These are phyloP conservation scores for Cercophora newfieldiana DNA, from an alignment of 495 filamentous ascomycete genomes.

Conservation along the genomic window DNA sequence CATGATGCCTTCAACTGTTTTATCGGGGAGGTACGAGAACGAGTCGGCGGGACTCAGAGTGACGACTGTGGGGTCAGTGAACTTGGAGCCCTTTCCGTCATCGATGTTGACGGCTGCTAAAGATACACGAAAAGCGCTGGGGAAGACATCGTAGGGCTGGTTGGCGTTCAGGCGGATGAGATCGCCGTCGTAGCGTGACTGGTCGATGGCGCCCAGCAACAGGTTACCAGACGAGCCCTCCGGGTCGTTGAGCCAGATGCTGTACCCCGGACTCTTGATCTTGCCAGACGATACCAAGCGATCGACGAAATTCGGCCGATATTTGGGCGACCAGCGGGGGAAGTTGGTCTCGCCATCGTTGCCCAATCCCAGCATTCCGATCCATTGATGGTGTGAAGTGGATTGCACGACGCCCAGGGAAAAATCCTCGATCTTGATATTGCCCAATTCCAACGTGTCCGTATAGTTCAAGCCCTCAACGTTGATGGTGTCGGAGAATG, in stretches of 20 bases:
- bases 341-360: slow-evolving; percentile 17
- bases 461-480: slow-evolving; percentile 55
- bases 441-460: slow-evolving; percentile 67
- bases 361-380: slow-evolving; percentile 79
- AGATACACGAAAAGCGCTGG: slow-evolving; percentile 62
- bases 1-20: slow-evolving; percentile 58
- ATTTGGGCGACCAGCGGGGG: slow-evolving; percentile 11
- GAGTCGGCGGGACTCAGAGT: slow-evolving; percentile 60
- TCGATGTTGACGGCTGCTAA: slow-evolving; percentile 49
- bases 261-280: slow-evolving; percentile 75
- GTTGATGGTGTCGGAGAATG: slow-evolving; percentile 17
- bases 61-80: slow-evolving; percentile 11
- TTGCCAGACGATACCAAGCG: slow-evolving; percentile 62
- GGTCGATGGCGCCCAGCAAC: slow-evolving; percentile 82
- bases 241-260: slow-evolving; percentile 72
- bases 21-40: slow-evolving; percentile 70
- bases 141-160: slow-evolving; percentile 31
- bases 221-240: slow-evolving; percentile 66
- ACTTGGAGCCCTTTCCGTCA: slow-evolving; percentile 50
- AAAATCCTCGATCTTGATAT: slow-evolving; percentile 57
- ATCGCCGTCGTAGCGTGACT: slow-evolving; percentile 65
- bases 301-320: slow-evolving; percentile 59
- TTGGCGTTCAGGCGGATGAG: slow-evolving; percentile 59
- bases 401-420: slow-evolving; percentile 72
- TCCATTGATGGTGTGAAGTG: slow-evolving; percentile 48